Conservation (phyloP, 176 grass and related monocot species). For the Canna indica region DNA sequence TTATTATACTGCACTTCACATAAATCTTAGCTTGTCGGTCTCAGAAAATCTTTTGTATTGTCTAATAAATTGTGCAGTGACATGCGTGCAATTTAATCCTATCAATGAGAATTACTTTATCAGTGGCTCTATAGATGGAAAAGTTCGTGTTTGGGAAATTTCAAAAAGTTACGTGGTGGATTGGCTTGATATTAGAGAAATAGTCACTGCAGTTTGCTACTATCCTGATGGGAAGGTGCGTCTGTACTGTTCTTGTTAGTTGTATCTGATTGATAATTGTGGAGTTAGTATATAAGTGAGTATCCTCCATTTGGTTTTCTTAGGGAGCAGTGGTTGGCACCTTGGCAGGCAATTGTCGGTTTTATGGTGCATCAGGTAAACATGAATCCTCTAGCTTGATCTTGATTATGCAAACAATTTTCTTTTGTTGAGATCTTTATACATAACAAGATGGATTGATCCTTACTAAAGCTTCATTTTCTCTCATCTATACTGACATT, state of each 20-base stretch:
- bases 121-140: slow-evolving; percentile 94
- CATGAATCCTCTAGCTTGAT: neutral
- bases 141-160: slow-evolving; percentile 87
- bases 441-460: neutral
- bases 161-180: slow-evolving; percentile 51
- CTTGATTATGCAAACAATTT: neutral
- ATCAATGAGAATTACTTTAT: slow-evolving; percentile 55
- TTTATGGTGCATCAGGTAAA: slow-evolving; percentile 25
- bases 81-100: slow-evolving; percentile 81
- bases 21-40: neutral
- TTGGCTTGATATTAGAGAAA: slow-evolving; percentile 74
- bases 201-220: slow-evolving; percentile 82
- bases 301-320: neutral
- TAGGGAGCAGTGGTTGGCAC: slow-evolving; percentile 21
- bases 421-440: neutral
- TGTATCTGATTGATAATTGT: neutral
- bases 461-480: too few relatives aligned
- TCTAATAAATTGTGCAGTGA: slow-evolving; percentile 39
- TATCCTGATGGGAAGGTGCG: slow-evolving; percentile 63
- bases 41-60: slow-evolving; percentile 13
- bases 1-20: neutral
- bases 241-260: slow-evolving; percentile 9
- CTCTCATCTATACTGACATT: neutral
- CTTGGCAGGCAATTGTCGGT: slow-evolving; percentile 21
- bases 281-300: neutral